A percentile compares a stretch with the other conserved stretches of the same genome.
These are phyloP conservation scores for Pyrenophora graminea DNA, from an alignment of 2,329 filamentous ascomycete genomes.

Conservation along the genomic window DNA sequence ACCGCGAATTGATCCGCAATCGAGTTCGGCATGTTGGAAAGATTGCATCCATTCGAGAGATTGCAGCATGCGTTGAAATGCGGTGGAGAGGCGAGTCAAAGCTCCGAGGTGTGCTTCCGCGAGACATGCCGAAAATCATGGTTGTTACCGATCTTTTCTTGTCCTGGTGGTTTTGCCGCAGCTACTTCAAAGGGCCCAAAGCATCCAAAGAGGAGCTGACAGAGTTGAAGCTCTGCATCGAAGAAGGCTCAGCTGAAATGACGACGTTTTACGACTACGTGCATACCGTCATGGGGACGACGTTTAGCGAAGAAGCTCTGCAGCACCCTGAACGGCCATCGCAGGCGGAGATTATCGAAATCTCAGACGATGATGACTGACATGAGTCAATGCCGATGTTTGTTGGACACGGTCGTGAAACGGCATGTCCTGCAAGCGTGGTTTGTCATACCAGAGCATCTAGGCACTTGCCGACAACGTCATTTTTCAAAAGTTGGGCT, in stretches of 20 bases:
- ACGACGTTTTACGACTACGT: conserved; percentile 34
- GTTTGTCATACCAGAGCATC: neutral
- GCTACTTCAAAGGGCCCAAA: conserved; percentile 18
- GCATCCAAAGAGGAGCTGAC: conserved; percentile 15
- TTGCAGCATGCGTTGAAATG: conserved; percentile 32
- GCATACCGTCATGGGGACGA: conserved; percentile 27
- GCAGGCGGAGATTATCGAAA: conserved; percentile 34
- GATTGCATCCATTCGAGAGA: conserved; percentile 28
- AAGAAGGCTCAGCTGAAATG: conserved; percentile 17
- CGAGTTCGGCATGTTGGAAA: conserved; percentile 27
- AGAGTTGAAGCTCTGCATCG: conserved; percentile 22
- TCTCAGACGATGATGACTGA: conserved; percentile 34
- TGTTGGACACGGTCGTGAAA: neutral
- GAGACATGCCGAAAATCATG: conserved; percentile 32
- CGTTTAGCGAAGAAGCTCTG: conserved; percentile 30
- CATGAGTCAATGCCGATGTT: neutral
- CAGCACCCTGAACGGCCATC: conserved; percentile 26
- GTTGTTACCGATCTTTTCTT: conserved; percentile 38
- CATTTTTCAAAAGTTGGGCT: neutral
- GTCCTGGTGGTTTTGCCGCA: conserved; percentile 42
- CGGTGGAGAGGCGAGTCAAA: conserved; percentile 19
- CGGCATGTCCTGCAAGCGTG: neutral
- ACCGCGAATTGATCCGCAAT: conserved; percentile 28
- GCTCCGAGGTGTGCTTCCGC: conserved; percentile 32
- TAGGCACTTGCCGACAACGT: conserved; percentile 12